Base-by-base conservation (phyloP, 1,284 basidiomycete species). In the Coniferiporia weirii region DNA sequence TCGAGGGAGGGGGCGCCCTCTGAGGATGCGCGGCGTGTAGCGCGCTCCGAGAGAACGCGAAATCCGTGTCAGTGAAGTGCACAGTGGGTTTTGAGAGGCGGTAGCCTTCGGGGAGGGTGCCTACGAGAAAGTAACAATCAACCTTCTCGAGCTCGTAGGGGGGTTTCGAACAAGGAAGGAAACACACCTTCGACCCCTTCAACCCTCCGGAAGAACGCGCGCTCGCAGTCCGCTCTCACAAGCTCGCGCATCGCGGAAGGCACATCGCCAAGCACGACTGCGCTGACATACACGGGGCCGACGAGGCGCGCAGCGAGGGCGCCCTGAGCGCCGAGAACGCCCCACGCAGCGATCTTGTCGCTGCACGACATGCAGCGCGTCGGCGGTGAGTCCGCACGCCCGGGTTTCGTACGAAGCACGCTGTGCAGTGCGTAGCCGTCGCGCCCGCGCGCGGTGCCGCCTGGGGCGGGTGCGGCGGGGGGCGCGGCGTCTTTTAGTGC, bases 261-360 rank as follows among this genome's bases (percentile, higher is more conserved):
- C 7, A 66, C 63, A 1, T 93, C 85, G 38, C 87, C 89, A 1
- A 97, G 76, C 45, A 93, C 73, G 35, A 96, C 72, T 20, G 70
- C 69, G 52, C 74, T 71, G 12, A 95, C 71, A 66, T 90, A 91
- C 2, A 95, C 58, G 0, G 89, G 88, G 1, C 70, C 63, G 15
- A 92, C 70, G 22, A 89, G 69, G 1, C 67, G 69, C 0, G 84
- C 79, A 1, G 82, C 79, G 48, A 95, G 72, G 0, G 87, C 87
- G 2, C 94, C 94, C 68, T 95, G 93, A n/a, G 95, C 75, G 0
- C 94, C 94, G 1, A 93, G 72, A 0, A 87, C 81, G 62, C 76
- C 82, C 91, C 92, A 97, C 1, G 79, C 72, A 0, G 91, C 91
- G 47, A 97, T 87, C 72, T 97, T 97, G 72, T 97, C 94, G 64